A percentile compares a stretch with the other conserved stretches of the same genome.
phyloP scores from a whole-genome alignment of 768 basidiomycete genomes.

The Cystobasidium tubakii region DNA sequence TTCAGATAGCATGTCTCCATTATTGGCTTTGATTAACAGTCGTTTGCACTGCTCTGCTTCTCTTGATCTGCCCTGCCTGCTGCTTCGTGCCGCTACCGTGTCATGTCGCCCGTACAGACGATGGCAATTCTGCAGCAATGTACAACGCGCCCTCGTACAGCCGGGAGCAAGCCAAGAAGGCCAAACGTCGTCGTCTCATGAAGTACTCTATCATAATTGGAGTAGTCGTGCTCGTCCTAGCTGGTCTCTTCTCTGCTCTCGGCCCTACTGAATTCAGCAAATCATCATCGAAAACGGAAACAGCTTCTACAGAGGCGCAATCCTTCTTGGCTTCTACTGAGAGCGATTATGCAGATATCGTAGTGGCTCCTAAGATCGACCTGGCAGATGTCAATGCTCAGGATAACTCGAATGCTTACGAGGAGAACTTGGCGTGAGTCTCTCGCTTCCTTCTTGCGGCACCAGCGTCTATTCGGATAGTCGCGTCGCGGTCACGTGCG shows the following conservation, averaged over 20 bases:
- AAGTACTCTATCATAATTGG: slow-evolving; percentile 5
- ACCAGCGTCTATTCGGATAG: neutral
- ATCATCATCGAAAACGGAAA: slow-evolving; percentile 7
- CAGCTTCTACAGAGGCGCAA: neutral
- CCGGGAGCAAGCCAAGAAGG: slow-evolving; percentile 12
- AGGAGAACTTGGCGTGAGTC: slow-evolving; percentile 10
- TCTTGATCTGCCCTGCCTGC: too few relatives aligned
- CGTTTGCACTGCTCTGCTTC: neutral
- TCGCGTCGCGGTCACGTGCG: neutral
- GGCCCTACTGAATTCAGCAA: slow-evolving; percentile 9
- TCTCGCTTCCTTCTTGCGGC: neutral
- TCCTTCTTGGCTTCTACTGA: neutral
- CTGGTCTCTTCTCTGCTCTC: slow-evolving; percentile 16
- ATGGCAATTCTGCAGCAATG: neutral
- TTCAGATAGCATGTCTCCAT: neutral
- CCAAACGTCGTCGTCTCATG: slow-evolving; percentile 9
- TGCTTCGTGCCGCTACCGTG: too few relatives aligned
- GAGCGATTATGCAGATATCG: neutral
- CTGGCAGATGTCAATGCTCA: slow-evolving; percentile 14
- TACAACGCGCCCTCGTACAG: neutral
- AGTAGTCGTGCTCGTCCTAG: slow-evolving; percentile 1
- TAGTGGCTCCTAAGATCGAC: neutral
- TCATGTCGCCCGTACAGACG: neutral
- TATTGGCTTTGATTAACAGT: too few relatives aligned
- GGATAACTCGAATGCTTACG: slow-evolving; percentile 10